Evolutionary conservation across 2,329 filamentous ascomycete genomes (phyloP).

Genomic region (Chaetomiaceae sp.): DNA sequence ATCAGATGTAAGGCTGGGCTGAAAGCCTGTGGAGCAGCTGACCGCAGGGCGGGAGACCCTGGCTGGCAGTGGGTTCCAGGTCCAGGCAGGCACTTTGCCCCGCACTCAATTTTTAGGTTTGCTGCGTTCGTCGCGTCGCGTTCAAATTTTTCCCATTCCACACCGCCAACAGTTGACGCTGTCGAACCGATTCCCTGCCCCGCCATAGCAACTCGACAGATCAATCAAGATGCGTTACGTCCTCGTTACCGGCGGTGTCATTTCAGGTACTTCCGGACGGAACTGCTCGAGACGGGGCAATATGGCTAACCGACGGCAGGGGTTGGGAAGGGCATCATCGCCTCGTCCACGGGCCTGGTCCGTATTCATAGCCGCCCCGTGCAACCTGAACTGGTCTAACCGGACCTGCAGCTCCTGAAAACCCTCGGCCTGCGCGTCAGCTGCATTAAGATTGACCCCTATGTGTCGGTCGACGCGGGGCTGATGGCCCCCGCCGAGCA

Average conservation of each 20-base stretch:
- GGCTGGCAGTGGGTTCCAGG: background rate
- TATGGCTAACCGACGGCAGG: slow-evolving; percentile 13
- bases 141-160: slow-evolving; percentile 17
- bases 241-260: slow-evolving; percentile 21
- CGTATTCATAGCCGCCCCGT: background rate
- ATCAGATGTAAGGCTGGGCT: too few relatives aligned
- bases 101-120: slow-evolving; percentile 12
- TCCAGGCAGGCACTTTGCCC: slow-evolving; percentile 12
- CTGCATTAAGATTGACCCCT: slow-evolving; percentile 53
- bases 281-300: background rate
- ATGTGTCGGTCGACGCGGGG: slow-evolving; percentile 73
- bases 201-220: slow-evolving; percentile 3
- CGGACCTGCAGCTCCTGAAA: slow-evolving; percentile 56
- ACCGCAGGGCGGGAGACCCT: slow-evolving; percentile 8
- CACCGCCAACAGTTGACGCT: slow-evolving; percentile 11
- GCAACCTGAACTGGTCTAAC: slow-evolving; percentile 8
- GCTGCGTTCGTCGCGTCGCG: slow-evolving; percentile 15
- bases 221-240: slow-evolving; percentile 20
- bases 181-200: slow-evolving; percentile 1
- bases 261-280: slow-evolving; percentile 12
- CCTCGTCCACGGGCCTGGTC: slow-evolving; percentile 19
- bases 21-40: slow-evolving; percentile 6
- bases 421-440: slow-evolving; percentile 72
- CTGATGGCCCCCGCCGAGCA: slow-evolving; percentile 54
- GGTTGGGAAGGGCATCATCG: slow-evolving; percentile 22